phyloP scores from a whole-genome alignment of 129 eudicot species.

The Centrapalus pauciflorus region DNA sequence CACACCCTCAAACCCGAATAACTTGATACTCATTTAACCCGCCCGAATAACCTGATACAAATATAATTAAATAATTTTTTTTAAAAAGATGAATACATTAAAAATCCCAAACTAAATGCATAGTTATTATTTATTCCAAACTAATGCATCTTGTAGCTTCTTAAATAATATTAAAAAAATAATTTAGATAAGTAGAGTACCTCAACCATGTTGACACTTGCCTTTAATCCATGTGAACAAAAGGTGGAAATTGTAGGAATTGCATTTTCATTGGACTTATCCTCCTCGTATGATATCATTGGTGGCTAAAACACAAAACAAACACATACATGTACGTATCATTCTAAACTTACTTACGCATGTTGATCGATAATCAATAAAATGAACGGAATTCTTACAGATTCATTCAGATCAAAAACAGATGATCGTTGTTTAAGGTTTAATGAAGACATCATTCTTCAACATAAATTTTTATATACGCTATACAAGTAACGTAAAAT shows the following conservation, averaged over 20 bases:
- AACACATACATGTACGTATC: not conserved
- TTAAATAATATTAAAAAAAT: too few relatives aligned
- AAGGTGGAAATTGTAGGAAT: constrained; percentile 16
- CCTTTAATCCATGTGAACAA: constrained; percentile 23
- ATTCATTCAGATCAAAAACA: constrained; percentile 26
- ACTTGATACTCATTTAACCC: too few relatives aligned
- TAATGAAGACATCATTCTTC: constrained; percentile 17
- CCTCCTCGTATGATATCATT: constrained; percentile 20
- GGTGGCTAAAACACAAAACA: constrained; percentile 28
- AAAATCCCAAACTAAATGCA: too few relatives aligned
- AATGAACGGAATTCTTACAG: not conserved
- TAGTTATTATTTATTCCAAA: too few relatives aligned
- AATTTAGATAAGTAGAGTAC: constrained; percentile 9
- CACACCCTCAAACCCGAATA: too few relatives aligned
- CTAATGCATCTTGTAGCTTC: too few relatives aligned
- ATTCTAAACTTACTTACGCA: not conserved
- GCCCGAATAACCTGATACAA: too few relatives aligned
- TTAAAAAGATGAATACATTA: too few relatives aligned
- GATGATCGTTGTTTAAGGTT: not conserved
- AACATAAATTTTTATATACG: not conserved
- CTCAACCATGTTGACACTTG: constrained; percentile 33
- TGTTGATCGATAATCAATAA: not conserved
- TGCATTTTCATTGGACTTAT: not conserved
- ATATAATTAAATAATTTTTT: too few relatives aligned
- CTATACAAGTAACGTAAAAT: not conserved